Conservation (phyloP, 176 grass and related monocot species). For the Bolboschoenus planiculmis region DNA sequence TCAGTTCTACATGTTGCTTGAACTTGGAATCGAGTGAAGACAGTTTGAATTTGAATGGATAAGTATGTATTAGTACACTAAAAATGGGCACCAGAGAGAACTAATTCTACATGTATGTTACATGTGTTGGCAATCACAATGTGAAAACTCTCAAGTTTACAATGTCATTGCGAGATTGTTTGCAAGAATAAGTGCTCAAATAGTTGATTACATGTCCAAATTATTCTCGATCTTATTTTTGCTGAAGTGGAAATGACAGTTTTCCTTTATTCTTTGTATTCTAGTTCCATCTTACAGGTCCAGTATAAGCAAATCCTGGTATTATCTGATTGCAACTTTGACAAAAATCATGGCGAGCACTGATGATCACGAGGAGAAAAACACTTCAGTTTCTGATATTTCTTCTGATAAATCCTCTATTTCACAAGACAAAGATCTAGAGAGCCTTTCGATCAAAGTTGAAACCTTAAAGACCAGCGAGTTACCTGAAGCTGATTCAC, state of each 20-base stretch:
- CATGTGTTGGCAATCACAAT: not conserved
- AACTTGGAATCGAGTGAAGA: not conserved
- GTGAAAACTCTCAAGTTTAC: not conserved
- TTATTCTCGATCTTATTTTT: not conserved
- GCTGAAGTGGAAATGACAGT: not conserved
- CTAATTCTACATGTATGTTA: not conserved
- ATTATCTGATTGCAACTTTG: not conserved
- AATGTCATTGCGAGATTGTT: not conserved
- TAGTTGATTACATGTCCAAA: not conserved
- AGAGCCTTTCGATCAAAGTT: conserved; percentile 29
- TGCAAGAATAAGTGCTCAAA: not conserved
- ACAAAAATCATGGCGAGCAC: conserved; percentile 34
- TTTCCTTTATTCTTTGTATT: not conserved
- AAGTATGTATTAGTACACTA: not conserved
- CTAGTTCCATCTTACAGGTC: not conserved
- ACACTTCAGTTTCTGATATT: conserved; percentile 11
- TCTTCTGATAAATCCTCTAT: conserved; percentile 23
- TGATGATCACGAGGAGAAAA: conserved; percentile 25
- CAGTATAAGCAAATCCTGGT: not conserved
- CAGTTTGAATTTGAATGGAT: not conserved
- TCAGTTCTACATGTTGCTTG: not conserved
- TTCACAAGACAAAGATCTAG: conserved; percentile 32
- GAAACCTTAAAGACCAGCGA: conserved; percentile 35
- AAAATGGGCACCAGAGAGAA: not conserved
- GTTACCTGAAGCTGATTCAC: conserved; percentile 24